These are phyloP conservation scores for Cyamopsis tetragonoloba DNA, from an alignment of 306 rosid genomes.

Conservation along the genomic window DNA sequence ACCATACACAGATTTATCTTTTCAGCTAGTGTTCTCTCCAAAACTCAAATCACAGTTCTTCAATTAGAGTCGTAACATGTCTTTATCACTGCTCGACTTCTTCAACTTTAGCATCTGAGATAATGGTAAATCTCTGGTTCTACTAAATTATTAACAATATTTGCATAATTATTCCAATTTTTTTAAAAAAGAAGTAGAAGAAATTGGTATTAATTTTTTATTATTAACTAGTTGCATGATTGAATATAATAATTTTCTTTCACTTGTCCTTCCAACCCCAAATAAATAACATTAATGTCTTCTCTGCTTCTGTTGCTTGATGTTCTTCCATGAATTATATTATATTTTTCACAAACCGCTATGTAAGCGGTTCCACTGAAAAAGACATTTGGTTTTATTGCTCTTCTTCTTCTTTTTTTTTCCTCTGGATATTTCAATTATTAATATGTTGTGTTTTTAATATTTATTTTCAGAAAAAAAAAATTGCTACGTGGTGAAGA, in stretches of 20 bases:
- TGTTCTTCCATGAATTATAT: neutral
- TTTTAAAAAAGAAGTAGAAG: neutral
- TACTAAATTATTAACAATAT: neutral
- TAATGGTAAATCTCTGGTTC: slow-evolving; percentile 6
- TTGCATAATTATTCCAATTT: neutral
- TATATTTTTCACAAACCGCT: slow-evolving; percentile 14
- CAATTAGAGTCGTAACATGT: too few species aligned
- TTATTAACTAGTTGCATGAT: slow-evolving; percentile 17
- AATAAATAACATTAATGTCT: neutral
- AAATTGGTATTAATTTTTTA: neutral
- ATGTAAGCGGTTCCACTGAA: slow-evolving; percentile 31
- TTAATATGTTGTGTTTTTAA: slow-evolving; percentile 16
- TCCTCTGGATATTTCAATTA: slow-evolving; percentile 20
- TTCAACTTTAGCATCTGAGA: slow-evolving; percentile 28
- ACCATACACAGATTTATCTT: too few species aligned
- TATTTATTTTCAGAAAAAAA: slow-evolving; percentile 32
- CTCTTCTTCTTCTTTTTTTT: slow-evolving; percentile 21
- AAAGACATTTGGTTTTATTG: slow-evolving; percentile 32
- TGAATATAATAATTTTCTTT: neutral
- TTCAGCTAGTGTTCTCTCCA: too few species aligned
- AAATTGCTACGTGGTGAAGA: slow-evolving; percentile 41
- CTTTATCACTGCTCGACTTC: too few species aligned
- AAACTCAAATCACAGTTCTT: too few species aligned
- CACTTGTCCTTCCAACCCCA: neutral
- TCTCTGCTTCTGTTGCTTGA: slow-evolving; percentile 11